Base-by-base conservation (phyloP, 495 filamentous ascomycete genomes). In the Aspergillus leporis region DNA sequence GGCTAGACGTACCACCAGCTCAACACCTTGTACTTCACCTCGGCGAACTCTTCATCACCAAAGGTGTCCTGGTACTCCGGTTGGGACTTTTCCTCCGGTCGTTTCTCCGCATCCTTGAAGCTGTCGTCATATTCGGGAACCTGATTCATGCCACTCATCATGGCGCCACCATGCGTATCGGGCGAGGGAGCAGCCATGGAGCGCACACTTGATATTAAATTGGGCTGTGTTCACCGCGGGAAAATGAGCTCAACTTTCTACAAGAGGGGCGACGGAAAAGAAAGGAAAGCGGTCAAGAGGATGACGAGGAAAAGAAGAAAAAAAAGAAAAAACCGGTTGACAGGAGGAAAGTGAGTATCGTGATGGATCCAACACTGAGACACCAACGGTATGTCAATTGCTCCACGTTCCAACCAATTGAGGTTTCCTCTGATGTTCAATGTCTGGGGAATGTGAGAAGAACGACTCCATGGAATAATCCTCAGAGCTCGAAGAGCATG, bases 1-100 rank as follows among this genome's bases (percentile, higher is more conserved):
- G n/a, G 41, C 4, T 18, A 51, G 32, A 66, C 69, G 48, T 68
- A 74, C 75, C 77, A 79, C 76, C 77, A 79, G 51, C 62, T 69
- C 62, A 79, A 60, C 10, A 72, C 76, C 61, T 73, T 76, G 58
- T 79, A 78, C 60, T 77, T 75, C 54, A 75, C 70, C 51, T 76
- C 76, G 9, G 70, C 72, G 45, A 68, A 69, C 50, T 72, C 69
- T 60, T 78, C 76, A 50, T 78, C 68, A 54, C 74, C 77, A 56
- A 78, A 78, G 8, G 76, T 72, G 64, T 78, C 65, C 28, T 63
- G 51, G 4, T 25, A 28, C 8, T 47, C 21, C 18, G 30, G 43
- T 4, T n/a, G 40, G 4, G 25, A 9, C 45, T 61, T 55, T 38
- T 51, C 47, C 3, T 48, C 34, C 3, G 53, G 14, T 12, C 55